Evolutionary conservation across 805 yeast genomes (phyloP), one percentile per base, ranked within the genome.

Genomic region (Starmerella geochares): DNA sequence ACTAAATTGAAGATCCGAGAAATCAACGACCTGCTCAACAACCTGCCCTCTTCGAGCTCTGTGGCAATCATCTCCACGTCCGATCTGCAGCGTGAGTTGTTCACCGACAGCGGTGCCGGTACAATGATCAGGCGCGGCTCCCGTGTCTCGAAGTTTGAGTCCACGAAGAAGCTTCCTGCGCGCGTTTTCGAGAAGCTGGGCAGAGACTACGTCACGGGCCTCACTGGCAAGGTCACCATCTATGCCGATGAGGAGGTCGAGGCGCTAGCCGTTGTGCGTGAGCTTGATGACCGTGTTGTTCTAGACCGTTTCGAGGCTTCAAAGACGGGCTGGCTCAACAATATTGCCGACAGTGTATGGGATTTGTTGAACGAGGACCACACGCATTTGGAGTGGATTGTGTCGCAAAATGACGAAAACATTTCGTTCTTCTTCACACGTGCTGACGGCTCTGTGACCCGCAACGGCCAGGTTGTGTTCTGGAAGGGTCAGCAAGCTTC

Each of bases 61-160:
- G 99, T 92, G 44, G 98, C 99, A 39, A 92, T 92, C 65, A 92
- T 92, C 61, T 85, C 90, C 58, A 96, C 92, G 40, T 78, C 85
- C 61, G 96, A 92, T 65, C 76, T 92, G 62, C 97, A 92, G 71
- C 92, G 90, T 67, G 99, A 92, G 69, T 77, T 92, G 63, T 92
- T 92, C 71, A 92, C 99, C 36, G 98, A 92, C 67, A 83, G 95
- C 16, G 99, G 99, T 68, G 99, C 98, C 27, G 99, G 99, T 64
- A 92, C 99, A 41, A 75, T 92, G 72, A 87, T 92, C 61, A 83
- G 98, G 76, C 81, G 98, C 68, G 99, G 99, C 55, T 86, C 90
- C 71, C 86, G 86, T 70, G 75, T 92, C 58, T 66, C 82, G 51
- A 54, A 65, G 31, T 79, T 86, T 65, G 75, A 78, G 61, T 76